Evolutionary conservation across 2,329 filamentous ascomycete species (phyloP), one percentile per base, ranked within the genome.

Genomic region (Paracorniculantispora psalliotae): DNA sequence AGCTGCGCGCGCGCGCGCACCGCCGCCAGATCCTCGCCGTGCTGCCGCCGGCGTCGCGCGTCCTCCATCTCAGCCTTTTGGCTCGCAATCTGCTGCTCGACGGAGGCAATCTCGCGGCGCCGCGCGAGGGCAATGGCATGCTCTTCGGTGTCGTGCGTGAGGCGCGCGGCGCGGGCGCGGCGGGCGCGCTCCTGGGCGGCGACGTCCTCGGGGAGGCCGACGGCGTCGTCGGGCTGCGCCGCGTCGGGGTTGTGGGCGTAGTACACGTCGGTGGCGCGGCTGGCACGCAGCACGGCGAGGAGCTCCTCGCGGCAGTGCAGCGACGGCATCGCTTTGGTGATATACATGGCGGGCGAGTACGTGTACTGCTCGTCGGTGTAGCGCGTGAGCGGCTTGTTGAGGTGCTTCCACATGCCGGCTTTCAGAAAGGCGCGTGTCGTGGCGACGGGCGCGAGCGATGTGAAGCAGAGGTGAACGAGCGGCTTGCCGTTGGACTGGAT

Each of bases 261-360:
- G 66, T 76, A 85, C 4, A 82, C 75, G 61, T 85, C 81, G 8
- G 69, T 69, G 5, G 77, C 79, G 13, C 82, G 78, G 63, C 82
- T 84, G 50, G 77, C 76, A 7, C 74, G 75, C 25, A 85, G 75
- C 2, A 85, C 71, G 1, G 66, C 64, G 33, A 84, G 64, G 2
- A 85, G 76, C 43, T 76, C 68, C 0, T 75, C 68, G 7, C 72
- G 74, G 13, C 65, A 59, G 23, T 77, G 75, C 2, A 73, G 72
- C 4, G 72, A 66, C 0, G 71, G 67, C 6, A 83, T 64, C 1
- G 83, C 67, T 46, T 78, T 79, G 37, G 69, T 65, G 21, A 86
- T 76, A 67, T 88, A 89, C 73, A 84, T 86, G 3, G 85, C 83
- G 0, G 86, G 81, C 0, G 86, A 89, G 69, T 87, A 89, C 1